Percentiles rank a stretch among this genome's conserved stretches.
Evolutionary conservation across 2,329 filamentous ascomycete genomes (phyloP).

Genomic region (Drechslerella stenobrocha): DNA sequence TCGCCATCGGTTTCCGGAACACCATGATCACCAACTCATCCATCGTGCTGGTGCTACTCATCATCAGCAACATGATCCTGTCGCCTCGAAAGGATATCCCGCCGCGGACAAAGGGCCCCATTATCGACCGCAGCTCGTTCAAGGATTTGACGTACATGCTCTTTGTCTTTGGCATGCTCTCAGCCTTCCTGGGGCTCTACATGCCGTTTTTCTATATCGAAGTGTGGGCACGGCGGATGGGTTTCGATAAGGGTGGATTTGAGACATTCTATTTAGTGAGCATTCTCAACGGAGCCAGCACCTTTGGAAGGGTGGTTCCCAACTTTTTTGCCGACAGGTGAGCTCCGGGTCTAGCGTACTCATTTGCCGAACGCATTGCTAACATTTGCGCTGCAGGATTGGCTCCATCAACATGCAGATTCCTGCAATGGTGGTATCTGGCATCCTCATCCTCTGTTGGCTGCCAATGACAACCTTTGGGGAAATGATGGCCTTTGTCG

Average conservation of each 20-base stretch:
- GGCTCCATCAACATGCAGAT: slow-evolving; percentile 47
- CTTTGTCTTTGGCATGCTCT: slow-evolving; percentile 56
- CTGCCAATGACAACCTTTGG: slow-evolving; percentile 55
- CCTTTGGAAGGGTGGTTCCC: slow-evolving; percentile 59
- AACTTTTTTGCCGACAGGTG: slow-evolving; percentile 57
- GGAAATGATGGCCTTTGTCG: slow-evolving; percentile 56
- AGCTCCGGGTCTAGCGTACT: slow-evolving; percentile 2
- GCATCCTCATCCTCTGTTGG: slow-evolving; percentile 59
- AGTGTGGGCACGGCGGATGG: slow-evolving; percentile 36
- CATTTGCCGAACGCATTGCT: not conserved
- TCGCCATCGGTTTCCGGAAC: slow-evolving; percentile 67
- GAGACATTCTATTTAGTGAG: slow-evolving; percentile 57
- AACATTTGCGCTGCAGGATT: slow-evolving; percentile 19
- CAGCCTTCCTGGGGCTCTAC: slow-evolving; percentile 59
- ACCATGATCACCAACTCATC: slow-evolving; percentile 66
- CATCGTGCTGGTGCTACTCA: slow-evolving; percentile 56
- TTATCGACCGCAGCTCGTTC: slow-evolving; percentile 62
- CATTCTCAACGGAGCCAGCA: slow-evolving; percentile 59
- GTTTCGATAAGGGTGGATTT: slow-evolving; percentile 33
- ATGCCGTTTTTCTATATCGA: slow-evolving; percentile 60
- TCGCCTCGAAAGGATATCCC: slow-evolving; percentile 58
- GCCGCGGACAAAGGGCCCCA: slow-evolving; percentile 55
- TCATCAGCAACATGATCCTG: slow-evolving; percentile 60
- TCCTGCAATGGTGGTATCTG: slow-evolving; percentile 56
- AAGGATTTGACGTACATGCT: slow-evolving; percentile 59